phyloP scores from a whole-genome alignment of 2,329 filamentous ascomycete genomes.

The Metarhizium guizhouense region DNA sequence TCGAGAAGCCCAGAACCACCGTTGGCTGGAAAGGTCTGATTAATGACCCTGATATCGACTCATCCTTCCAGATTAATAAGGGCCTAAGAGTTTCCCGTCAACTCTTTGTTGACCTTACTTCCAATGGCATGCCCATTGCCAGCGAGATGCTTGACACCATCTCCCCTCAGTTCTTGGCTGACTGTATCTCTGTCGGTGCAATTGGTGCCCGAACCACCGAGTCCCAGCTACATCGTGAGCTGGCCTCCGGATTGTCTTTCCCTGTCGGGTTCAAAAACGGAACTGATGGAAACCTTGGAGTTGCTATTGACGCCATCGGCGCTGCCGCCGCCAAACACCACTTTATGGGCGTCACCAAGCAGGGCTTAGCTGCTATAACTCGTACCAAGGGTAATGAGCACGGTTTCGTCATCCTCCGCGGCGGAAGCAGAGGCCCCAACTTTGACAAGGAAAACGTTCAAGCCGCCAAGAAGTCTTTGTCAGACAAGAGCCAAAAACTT shows the following conservation, averaged over 20 bases:
- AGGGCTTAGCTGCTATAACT: slow-evolving; percentile 89
- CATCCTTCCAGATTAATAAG: slow-evolving; percentile 98
- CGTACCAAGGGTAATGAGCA: slow-evolving; percentile 91
- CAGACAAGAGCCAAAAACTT: slow-evolving; percentile 74
- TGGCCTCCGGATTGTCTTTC: slow-evolving; percentile 91
- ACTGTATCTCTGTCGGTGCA: slow-evolving; percentile 89
- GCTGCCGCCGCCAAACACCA: slow-evolving; percentile 79
- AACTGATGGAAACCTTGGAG: slow-evolving; percentile 82
- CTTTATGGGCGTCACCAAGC: slow-evolving; percentile 98
- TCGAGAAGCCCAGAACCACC: slow-evolving; percentile 96
- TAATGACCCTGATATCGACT: slow-evolving; percentile 97
- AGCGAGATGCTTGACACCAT: slow-evolving; percentile 99
- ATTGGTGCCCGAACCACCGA: slow-evolving; percentile 96
- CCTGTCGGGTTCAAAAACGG: slow-evolving; percentile 99
- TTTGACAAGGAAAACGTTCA: slow-evolving; percentile 81
- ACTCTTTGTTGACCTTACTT: slow-evolving; percentile 85
- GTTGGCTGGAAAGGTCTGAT: slow-evolving; percentile 99
- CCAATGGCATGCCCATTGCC: slow-evolving; percentile 84
- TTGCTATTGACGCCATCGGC: slow-evolving; percentile 94
- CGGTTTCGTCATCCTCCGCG: slow-evolving; percentile 92
- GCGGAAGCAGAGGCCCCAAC: slow-evolving; percentile 87
- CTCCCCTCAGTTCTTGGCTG: slow-evolving; percentile 93
- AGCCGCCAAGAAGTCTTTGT: slow-evolving; percentile 66
- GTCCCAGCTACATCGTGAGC: slow-evolving; percentile 90
- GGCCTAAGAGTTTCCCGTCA: slow-evolving; percentile 85